Percentiles rank a stretch among this genome's conserved stretches.
These are phyloP conservation scores for Leucocoprinus leucothites DNA, from an alignment of 768 basidiomycete genomes.

Conservation along the genomic window DNA sequence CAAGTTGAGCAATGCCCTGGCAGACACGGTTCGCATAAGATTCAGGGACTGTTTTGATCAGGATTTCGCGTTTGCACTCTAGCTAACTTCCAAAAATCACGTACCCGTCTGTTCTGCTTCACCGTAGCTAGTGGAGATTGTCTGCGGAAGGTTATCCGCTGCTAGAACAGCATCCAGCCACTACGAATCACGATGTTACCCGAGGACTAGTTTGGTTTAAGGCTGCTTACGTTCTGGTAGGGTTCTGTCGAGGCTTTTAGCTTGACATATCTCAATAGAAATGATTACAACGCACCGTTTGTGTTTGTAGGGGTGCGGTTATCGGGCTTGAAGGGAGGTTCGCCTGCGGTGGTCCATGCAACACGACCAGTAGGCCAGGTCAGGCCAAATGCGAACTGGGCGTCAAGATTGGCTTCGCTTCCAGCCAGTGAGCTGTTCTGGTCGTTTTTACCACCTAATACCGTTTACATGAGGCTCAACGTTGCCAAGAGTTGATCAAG, in stretches of 20 bases:
- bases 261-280: background rate
- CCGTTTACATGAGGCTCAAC: background rate
- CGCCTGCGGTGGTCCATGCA: slow-evolving; percentile 61
- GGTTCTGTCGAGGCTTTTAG: slow-evolving; percentile 13
- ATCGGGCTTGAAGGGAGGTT: slow-evolving; percentile 57
- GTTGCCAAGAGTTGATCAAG: background rate
- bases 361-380: slow-evolving; percentile 56
- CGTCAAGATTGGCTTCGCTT: slow-evolving; percentile 63
- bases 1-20: slow-evolving; percentile 58
- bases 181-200: background rate
- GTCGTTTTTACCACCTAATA: slow-evolving; percentile 55
- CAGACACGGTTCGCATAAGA: slow-evolving; percentile 60
- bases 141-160: slow-evolving; percentile 46
- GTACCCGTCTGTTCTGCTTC: slow-evolving; percentile 70
- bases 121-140: slow-evolving; percentile 71
- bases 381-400: slow-evolving; percentile 65
- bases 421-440: slow-evolving; percentile 55
- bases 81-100: background rate
- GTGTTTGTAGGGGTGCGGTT: slow-evolving; percentile 31
- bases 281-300: slow-evolving; percentile 26
- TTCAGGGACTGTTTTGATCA: slow-evolving; percentile 42
- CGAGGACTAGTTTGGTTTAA: background rate
- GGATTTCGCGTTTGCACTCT: background rate
- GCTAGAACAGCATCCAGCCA: slow-evolving; percentile 62
- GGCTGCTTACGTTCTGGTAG: slow-evolving; percentile 18